Percentiles rank a stretch among this genome's conserved stretches.
phyloP scores from a whole-genome alignment of 768 basidiomycete genomes.

The Suillus subluteus region DNA sequence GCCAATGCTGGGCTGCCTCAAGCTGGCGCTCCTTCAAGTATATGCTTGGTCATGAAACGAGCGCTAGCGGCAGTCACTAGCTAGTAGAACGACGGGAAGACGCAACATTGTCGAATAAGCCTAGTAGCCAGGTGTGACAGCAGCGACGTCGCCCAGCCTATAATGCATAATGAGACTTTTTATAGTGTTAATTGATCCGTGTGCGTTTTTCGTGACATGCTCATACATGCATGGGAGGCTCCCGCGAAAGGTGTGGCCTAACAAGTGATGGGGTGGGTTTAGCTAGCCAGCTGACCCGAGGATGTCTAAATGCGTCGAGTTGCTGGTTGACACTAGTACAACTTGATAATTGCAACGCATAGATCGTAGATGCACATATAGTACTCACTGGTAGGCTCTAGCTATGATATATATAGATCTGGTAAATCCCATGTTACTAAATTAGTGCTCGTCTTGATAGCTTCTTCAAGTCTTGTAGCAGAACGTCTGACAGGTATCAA shows the following conservation, averaged over 20 bases:
- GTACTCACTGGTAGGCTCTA: background rate
- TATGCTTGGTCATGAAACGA: conserved; percentile 39
- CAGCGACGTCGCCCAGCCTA: background rate
- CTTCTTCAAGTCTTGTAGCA: background rate
- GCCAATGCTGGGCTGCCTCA: conserved; percentile 51
- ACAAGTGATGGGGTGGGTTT: background rate
- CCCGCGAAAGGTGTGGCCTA: background rate
- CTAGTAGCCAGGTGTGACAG: background rate
- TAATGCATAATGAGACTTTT: background rate
- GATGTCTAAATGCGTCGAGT: background rate
- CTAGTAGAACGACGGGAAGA: conserved; percentile 17
- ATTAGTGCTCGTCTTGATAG: background rate
- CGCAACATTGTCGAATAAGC: conserved; percentile 17
- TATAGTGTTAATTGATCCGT: background rate
- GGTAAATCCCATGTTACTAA: background rate
- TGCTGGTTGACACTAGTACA: background rate
- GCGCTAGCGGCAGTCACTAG: conserved; percentile 14
- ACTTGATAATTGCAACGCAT: background rate
- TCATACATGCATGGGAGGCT: background rate
- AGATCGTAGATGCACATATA: background rate
- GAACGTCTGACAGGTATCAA: background rate
- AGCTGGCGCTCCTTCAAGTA: conserved; percentile 48
- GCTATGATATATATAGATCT: background rate
- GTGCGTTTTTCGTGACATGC: background rate
- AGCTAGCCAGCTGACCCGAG: background rate